Evolutionary conservation across 176 grass and related monocot species (phyloP), one percentile per base, ranked within the genome.

Genomic region (Carex pumila): DNA sequence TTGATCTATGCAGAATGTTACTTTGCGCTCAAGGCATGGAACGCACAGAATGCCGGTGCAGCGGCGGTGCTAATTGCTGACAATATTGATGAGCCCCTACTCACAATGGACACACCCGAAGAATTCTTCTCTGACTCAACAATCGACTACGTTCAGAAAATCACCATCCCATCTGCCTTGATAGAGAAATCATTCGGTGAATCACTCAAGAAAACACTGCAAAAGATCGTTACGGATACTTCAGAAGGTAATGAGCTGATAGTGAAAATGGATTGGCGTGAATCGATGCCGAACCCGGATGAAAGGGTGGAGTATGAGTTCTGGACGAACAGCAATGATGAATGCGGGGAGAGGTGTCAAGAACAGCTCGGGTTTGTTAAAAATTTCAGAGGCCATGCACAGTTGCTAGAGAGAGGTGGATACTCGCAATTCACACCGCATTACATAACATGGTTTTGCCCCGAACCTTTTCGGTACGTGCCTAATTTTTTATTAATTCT

Each of bases 271-370:
- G 95, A 98, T 79, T 98, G 95, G 95, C 81, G 89, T 0, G 95
- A 98, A 85, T 94, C 95, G 30, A 94, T 98, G 95, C 95, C 95
- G 6, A 92, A 98, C 80, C 95, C 95, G 0, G 95, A 98, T 61
- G 92, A 94, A 87, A 90, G 95, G 4, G 95, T 98, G 1, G 95
- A 98, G 86, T 98, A 98, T 76, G 95, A 98, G 83, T 85, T 98
- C 18, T 98, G 95, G 95, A 98, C 95, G 12, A 98, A 94, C 84
- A 98, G 95, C 92, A 98, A 98, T 80, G 95, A 98, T 81, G 95
- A 98, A 84, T 98, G 95, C 56, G 95, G 95, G 0, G 17, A 86
- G 0, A 92, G 86, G 11, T 98, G 92, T 72, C 87, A 98, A 45
- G 95, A 98, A 84, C 95, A 98, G 80, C 32, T 78, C 49, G 89